Evolutionary conservation across 1,284 basidiomycete genomes (phyloP).

Genomic region (Rhodotorula sp.): DNA sequence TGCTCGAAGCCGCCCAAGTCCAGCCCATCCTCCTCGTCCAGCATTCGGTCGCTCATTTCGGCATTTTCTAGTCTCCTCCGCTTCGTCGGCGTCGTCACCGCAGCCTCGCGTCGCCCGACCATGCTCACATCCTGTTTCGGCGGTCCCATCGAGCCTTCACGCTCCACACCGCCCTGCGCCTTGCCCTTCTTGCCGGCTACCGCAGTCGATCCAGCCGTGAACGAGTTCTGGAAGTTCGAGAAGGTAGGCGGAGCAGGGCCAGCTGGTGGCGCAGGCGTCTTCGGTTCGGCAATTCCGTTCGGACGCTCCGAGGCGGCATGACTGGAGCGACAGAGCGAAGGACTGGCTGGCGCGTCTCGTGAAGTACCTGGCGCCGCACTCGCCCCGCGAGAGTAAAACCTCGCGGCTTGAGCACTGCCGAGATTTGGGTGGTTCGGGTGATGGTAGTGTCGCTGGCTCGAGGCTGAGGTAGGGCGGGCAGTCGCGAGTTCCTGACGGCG

Average conservation of each 20-base stretch:
- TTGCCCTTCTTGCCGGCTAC: neutral
- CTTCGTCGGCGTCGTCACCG: neutral
- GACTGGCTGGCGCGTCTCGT: neutral
- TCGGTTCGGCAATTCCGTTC: neutral
- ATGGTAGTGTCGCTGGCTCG: conserved; percentile 7
- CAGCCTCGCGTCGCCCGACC: neutral
- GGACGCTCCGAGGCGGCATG: neutral
- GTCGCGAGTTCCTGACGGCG: conserved; percentile 25
- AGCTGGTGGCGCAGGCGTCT: neutral
- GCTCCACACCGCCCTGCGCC: neutral
- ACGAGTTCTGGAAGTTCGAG: conserved; percentile 26
- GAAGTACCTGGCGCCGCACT: neutral
- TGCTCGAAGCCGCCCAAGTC: conserved; percentile 9
- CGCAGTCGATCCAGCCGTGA: neutral
- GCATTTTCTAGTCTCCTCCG: neutral
- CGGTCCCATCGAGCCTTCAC: conserved; percentile 30
- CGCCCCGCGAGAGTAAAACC: conserved; percentile 2
- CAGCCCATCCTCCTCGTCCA: conserved; percentile 12
- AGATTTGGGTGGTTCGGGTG: neutral
- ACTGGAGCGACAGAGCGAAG: neutral
- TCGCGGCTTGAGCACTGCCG: neutral
- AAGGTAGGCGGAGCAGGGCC: conserved; percentile 6
- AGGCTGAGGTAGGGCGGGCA: neutral
- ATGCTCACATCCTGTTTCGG: conserved; percentile 7
- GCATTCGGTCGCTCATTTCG: neutral